phyloP scores from a whole-genome alignment of 2,329 filamentous ascomycete species.

The Cladosporium velox region DNA sequence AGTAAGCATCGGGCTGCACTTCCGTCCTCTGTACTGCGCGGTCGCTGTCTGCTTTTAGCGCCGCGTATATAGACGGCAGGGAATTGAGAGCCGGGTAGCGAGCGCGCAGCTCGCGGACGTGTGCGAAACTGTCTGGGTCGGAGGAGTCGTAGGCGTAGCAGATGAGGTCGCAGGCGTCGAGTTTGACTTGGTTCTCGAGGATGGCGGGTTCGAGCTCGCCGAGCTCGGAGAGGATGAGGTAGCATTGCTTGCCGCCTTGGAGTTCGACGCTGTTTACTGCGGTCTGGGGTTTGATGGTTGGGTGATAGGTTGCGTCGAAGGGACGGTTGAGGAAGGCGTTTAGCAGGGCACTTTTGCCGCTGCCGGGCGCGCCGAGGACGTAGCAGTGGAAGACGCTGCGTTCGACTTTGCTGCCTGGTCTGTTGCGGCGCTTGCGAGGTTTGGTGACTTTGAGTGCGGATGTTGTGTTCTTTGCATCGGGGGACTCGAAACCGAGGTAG shows the following conservation, averaged over 20 bases:
- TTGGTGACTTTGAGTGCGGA: conserved; percentile 93
- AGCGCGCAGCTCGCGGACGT: conserved; percentile 78
- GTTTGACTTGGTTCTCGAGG: conserved; percentile 83
- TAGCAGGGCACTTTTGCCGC: conserved; percentile 87
- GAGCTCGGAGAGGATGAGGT: conserved; percentile 91
- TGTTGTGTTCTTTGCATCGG: conserved; percentile 68
- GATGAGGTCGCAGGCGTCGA: conserved; percentile 90
- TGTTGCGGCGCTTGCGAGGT: conserved; percentile 78
- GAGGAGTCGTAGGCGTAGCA: conserved; percentile 97
- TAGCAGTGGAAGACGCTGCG: conserved; percentile 95
- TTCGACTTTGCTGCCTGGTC: conserved; percentile 76
- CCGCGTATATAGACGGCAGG: conserved; percentile 88
- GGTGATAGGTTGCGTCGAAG: conserved; percentile 77
- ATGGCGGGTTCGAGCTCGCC: conserved; percentile 95
- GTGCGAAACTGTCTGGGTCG: conserved; percentile 91
- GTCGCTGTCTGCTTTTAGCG: conserved; percentile 91
- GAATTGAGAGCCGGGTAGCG: conserved; percentile 82
- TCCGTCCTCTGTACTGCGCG: conserved; percentile 95
- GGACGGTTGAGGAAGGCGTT: conserved; percentile 89
- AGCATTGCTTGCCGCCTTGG: conserved; percentile 93
- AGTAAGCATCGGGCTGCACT: conserved; percentile 89
- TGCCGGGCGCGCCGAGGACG: conserved; percentile 78
- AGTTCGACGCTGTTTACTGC: conserved; percentile 97
- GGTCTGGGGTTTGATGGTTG: conserved; percentile 90
- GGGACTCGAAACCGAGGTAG: conserved; percentile 89